Percentiles rank a stretch among this genome's conserved stretches.
phyloP scores from a whole-genome alignment of 2,329 filamentous ascomycete species.

The Fusarium sp. region DNA sequence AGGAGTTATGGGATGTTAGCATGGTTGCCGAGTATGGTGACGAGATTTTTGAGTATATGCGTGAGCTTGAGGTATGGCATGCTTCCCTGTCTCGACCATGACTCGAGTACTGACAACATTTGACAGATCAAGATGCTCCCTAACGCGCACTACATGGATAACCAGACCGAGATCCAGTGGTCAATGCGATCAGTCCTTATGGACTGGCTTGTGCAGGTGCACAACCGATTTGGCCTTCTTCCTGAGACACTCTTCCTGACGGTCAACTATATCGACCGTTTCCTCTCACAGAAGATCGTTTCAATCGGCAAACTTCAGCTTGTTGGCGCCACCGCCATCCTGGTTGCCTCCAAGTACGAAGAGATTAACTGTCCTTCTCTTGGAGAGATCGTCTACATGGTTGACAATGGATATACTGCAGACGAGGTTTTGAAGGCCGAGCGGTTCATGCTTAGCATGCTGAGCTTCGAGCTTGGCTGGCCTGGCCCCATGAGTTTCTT shows the following conservation, averaged over 20 bases:
- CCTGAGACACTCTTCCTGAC: conserved; percentile 95
- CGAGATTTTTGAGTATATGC: conserved; percentile 96
- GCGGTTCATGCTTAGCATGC: conserved; percentile 97
- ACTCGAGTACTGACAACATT: conserved; percentile 43
- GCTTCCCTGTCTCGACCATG: not conserved
- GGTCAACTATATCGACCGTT: conserved; percentile 97
- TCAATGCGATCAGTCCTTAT: conserved; percentile 97
- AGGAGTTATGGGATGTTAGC: conserved; percentile 92
- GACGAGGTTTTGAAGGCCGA: conserved; percentile 98
- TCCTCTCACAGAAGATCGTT: conserved; percentile 93
- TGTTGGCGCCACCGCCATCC: conserved; percentile 94
- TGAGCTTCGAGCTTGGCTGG: conserved; percentile 95
- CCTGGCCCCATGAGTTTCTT: conserved; percentile 99
- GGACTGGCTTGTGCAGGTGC: conserved; percentile 98
- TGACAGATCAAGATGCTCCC: conserved; percentile 81
- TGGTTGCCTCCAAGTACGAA: conserved; percentile 97
- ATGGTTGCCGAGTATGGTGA: conserved; percentile 98
- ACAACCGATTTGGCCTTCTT: conserved; percentile 88
- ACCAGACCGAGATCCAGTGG: conserved; percentile 98
- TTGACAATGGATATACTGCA: conserved; percentile 87
- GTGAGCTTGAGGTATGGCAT: conserved; percentile 80
- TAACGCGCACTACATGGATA: conserved; percentile 95
- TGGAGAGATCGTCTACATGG: conserved; percentile 97
- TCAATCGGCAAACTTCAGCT: conserved; percentile 95
- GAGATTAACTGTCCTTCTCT: conserved; percentile 98